These are phyloP conservation scores for Lasiosphaeria miniovina DNA, from an alignment of 495 filamentous ascomycete genomes.

Conservation along the genomic window DNA sequence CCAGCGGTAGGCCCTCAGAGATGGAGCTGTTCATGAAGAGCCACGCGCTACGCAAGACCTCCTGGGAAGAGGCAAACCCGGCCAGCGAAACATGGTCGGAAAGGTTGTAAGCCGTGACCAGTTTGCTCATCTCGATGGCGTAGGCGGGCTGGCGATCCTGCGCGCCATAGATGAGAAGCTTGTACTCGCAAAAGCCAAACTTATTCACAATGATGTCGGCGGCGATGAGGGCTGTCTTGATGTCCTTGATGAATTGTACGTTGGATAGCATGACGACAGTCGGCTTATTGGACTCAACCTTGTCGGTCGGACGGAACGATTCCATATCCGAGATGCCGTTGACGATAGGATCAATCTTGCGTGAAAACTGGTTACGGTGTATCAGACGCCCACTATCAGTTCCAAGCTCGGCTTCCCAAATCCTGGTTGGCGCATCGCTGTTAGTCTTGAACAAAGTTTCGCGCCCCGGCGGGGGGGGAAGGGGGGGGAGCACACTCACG, in stretches of 20 bases:
- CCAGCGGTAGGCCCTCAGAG: conserved; percentile 62
- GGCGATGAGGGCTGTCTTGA: conserved; percentile 61
- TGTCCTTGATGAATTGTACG: conserved; percentile 65
- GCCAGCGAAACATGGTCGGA: conserved; percentile 51
- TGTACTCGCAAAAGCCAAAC: conserved; percentile 61
- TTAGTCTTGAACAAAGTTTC: background rate
- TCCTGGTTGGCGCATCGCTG: no score
- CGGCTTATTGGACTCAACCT: background rate
- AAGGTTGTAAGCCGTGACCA: conserved; percentile 58
- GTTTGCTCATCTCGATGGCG: conserved; percentile 60
- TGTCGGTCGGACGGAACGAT: no score
- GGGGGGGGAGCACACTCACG: conserved; percentile 21
- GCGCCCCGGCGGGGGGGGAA: no score
- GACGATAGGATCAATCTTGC: no score
- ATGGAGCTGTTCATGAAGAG: conserved; percentile 65
- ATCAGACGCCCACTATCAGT: no score
- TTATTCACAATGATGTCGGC: conserved; percentile 65
- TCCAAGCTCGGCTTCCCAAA: no score
- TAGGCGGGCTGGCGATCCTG: conserved; percentile 60
- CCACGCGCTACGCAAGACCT: conserved; percentile 59
- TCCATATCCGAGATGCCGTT: no score
- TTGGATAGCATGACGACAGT: conserved; percentile 38
- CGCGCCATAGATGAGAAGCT: conserved; percentile 61
- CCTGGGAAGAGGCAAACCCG: conserved; percentile 56
- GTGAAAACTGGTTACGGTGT: no score